Base-by-base conservation (phyloP, 257 asterid genomes). In the Solanum ossicruentum region DNA sequence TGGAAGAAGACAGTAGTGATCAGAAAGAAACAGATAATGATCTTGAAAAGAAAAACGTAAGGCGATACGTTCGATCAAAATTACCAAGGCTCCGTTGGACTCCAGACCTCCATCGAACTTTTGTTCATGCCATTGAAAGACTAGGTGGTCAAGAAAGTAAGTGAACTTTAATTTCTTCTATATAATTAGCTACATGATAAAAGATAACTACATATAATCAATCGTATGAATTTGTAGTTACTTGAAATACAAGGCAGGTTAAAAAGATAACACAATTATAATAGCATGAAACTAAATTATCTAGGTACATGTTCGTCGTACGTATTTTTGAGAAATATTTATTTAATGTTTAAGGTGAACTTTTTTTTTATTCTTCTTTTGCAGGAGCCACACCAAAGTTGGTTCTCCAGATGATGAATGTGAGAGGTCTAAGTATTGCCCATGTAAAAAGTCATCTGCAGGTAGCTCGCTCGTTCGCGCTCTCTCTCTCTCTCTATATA, bases 381-480 rank as follows among this genome's bases (percentile, higher is more conserved):
- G 17, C 89, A 96, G 99, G 97, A 90, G 99, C 99, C 32, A 96
- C 99, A 57, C 99, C 99, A 0, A 95, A 96, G 91, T 91, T 94
- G 52, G 97, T 96, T 85, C 99, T 96, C 80, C 98, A 96, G 80
- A 47, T 94, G 91, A 96, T 96, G 99, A 93, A 93, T 72, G 95
- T 92, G 49, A 91, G 92, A 86, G 99, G 99, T 7, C 92, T 96
- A 12, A 92, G 94, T 91, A 96, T 96, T 82, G 94, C 98, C 54
- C 99, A 96, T 87, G 98, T 96, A 81, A 96, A 96, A 88, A 96
- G 99, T 87, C 99, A 96, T 88, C 89, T 96, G 66, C 99, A 96
- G 98, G 98, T 96, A 88, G 39, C 32, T 28, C 32, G 2, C 32
- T 28, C 32, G 1, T 2, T 26, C 28, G 1, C 28, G n/a, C n/a